These are phyloP conservation scores for Moelleriella libera DNA, from an alignment of 2,329 filamentous ascomycete genomes.

Conservation along the genomic window DNA sequence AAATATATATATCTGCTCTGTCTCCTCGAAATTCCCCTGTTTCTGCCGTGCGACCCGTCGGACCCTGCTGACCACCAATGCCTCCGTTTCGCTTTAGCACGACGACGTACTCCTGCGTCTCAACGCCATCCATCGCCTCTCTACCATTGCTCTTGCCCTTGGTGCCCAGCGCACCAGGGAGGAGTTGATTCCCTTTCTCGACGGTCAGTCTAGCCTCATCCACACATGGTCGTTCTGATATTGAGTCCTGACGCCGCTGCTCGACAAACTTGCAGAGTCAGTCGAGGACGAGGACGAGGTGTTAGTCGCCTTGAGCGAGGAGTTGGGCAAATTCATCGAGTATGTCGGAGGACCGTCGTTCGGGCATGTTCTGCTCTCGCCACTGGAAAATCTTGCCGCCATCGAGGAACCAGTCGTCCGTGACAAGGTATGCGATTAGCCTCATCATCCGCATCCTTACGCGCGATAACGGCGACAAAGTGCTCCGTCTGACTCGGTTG, in stretches of 20 bases:
- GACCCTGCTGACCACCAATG: conserved; percentile 11
- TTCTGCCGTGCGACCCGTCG: background rate
- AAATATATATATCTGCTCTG: background rate
- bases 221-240: conserved; percentile 6
- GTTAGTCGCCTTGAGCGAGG: conserved; percentile 88
- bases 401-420: conserved; percentile 97
- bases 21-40: background rate
- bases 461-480: background rate
- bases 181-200: conserved; percentile 96
- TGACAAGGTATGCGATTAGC: conserved; percentile 60
- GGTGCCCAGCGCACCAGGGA: conserved; percentile 94
- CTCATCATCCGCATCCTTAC: background rate
- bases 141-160: conserved; percentile 91
- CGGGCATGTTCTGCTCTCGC: conserved; percentile 91
- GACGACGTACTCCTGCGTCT: conserved; percentile 95
- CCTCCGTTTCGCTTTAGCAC: conserved; percentile 44
- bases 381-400: conserved; percentile 91
- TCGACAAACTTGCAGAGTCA: conserved; percentile 52
- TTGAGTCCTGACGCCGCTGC: conserved; percentile 1
- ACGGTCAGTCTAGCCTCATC: conserved; percentile 52
- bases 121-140: conserved; percentile 96
- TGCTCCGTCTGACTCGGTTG: background rate
- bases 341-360: conserved; percentile 91
- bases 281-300: conserved; percentile 99
- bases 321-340: conserved; percentile 92